phyloP scores from a whole-genome alignment of 2,329 filamentous ascomycete species.

The Fusarium liriodendri region DNA sequence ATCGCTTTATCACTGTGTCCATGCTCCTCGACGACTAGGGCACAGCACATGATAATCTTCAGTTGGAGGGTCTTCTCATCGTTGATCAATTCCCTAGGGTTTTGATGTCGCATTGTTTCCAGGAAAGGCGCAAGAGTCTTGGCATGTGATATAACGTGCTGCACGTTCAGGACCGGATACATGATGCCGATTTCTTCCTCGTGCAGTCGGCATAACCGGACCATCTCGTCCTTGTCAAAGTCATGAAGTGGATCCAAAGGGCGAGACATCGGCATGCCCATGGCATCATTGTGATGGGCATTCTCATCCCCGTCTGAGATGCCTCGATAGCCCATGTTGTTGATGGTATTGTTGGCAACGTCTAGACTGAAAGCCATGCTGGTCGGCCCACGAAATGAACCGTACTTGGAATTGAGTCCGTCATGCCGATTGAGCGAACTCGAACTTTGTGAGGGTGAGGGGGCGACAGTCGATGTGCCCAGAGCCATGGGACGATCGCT shows the following conservation, averaged over 20 bases:
- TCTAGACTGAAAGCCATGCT: constrained; percentile 88
- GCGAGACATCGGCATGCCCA: constrained; percentile 46
- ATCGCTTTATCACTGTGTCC: constrained; percentile 81
- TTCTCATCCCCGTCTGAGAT: constrained; percentile 73
- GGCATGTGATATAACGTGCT: constrained; percentile 76
- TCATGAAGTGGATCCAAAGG: constrained; percentile 81
- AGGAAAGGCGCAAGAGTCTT: constrained; percentile 78
- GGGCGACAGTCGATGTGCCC: constrained; percentile 48
- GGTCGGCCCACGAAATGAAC: constrained; percentile 84
- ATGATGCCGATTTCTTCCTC: constrained; percentile 93
- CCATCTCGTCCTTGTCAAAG: constrained; percentile 81
- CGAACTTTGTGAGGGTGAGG: constrained; percentile 57
- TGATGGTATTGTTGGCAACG: constrained; percentile 86
- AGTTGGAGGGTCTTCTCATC: constrained; percentile 73
- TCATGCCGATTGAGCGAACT: constrained; percentile 54
- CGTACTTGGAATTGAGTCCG: constrained; percentile 63
- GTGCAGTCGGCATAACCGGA: constrained; percentile 81
- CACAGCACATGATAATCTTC: constrained; percentile 86
- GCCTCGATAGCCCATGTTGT: constrained; percentile 87
- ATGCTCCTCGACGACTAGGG: constrained; percentile 80
- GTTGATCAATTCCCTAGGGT: constrained; percentile 53
- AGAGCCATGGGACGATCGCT: constrained; percentile 56
- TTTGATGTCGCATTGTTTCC: constrained; percentile 60
- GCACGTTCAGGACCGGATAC: constrained; percentile 87
- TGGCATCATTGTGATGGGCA: constrained; percentile 47